phyloP scores from a whole-genome alignment of 2,329 filamentous ascomycete species.

The Neoascochyta sp. region DNA sequence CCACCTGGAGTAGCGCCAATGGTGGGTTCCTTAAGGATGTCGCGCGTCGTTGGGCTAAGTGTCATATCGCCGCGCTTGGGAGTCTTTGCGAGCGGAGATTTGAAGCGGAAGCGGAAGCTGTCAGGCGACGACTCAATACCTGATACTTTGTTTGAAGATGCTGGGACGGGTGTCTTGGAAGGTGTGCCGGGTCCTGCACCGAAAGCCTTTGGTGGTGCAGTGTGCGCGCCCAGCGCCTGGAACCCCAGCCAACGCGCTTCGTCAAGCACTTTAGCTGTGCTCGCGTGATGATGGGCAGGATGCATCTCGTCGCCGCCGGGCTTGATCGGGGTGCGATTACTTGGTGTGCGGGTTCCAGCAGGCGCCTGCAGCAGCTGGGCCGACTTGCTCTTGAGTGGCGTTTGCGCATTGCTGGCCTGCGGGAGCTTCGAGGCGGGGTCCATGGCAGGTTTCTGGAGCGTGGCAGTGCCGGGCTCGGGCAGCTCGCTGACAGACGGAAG shows the following conservation, averaged over 20 bases:
- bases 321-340: slow-evolving; percentile 62
- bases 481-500: slow-evolving; percentile 20
- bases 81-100: slow-evolving; percentile 54
- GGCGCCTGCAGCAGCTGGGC: slow-evolving; percentile 18
- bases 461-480: slow-evolving; percentile 20
- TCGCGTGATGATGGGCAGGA: slow-evolving; percentile 73
- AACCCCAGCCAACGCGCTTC: slow-evolving; percentile 82
- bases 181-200: slow-evolving; percentile 58
- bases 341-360: slow-evolving; percentile 48
- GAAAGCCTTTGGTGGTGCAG: slow-evolving; percentile 46
- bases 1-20: slow-evolving; percentile 52
- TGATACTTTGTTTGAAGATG: slow-evolving; percentile 15
- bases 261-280: slow-evolving; percentile 70
- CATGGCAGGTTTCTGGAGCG: slow-evolving; percentile 18
- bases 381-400: slow-evolving; percentile 48
- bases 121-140: slow-evolving; percentile 50
- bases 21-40: slow-evolving; percentile 63
- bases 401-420: slow-evolving; percentile 22
- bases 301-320: slow-evolving; percentile 83
- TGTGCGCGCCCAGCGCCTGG: slow-evolving; percentile 58
- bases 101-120: slow-evolving; percentile 62
- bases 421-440: slow-evolving; percentile 23
- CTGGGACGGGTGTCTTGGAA: slow-evolving; percentile 49
- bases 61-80: slow-evolving; percentile 59
- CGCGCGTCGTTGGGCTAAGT: slow-evolving; percentile 56